Evolutionary conservation across 2,329 filamentous ascomycete genomes (phyloP).

Genomic region (Cladosporium sp.): DNA sequence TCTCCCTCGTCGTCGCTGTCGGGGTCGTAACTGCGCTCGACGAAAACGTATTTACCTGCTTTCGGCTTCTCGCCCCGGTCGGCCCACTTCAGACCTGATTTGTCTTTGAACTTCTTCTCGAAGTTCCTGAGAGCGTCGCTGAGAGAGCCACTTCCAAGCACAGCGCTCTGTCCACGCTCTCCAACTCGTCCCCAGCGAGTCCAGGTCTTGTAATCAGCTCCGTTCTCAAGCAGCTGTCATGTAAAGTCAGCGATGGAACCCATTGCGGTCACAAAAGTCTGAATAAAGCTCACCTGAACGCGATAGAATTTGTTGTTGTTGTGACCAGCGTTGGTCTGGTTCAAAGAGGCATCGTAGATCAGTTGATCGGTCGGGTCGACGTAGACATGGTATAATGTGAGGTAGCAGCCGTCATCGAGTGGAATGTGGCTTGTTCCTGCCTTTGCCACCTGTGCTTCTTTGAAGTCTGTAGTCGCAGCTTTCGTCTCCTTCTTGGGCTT

Average conservation of each 20-base stretch:
- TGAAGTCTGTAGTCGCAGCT: conserved; percentile 40
- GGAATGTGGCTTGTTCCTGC: conserved; percentile 47
- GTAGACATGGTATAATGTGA: conserved; percentile 54
- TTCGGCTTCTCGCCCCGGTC: conserved; percentile 57
- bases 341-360: conserved; percentile 78
- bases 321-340: conserved; percentile 68
- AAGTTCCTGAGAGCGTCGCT: conserved; percentile 47
- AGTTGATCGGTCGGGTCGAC: conserved; percentile 61
- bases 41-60: conserved; percentile 70
- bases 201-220: conserved; percentile 56
- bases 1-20: conserved; percentile 61
- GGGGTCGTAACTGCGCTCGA: conserved; percentile 74
- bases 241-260: not conserved
- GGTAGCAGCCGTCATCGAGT: conserved; percentile 48
- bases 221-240: conserved; percentile 8
- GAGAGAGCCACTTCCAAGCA: conserved; percentile 43
- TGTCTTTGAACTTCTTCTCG: conserved; percentile 59
- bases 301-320: conserved; percentile 87
- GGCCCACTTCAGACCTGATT: conserved; percentile 54
- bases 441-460: conserved; percentile 48
- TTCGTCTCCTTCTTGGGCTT: conserved; percentile 20
- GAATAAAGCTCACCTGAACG: conserved; percentile 56
- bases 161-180: conserved; percentile 49
- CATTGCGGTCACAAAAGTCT: no score
- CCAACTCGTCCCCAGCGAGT: conserved; percentile 79